These are phyloP conservation scores for Fusarium pininemorale DNA, from an alignment of 2,329 filamentous ascomycete genomes.

Conservation along the genomic window DNA sequence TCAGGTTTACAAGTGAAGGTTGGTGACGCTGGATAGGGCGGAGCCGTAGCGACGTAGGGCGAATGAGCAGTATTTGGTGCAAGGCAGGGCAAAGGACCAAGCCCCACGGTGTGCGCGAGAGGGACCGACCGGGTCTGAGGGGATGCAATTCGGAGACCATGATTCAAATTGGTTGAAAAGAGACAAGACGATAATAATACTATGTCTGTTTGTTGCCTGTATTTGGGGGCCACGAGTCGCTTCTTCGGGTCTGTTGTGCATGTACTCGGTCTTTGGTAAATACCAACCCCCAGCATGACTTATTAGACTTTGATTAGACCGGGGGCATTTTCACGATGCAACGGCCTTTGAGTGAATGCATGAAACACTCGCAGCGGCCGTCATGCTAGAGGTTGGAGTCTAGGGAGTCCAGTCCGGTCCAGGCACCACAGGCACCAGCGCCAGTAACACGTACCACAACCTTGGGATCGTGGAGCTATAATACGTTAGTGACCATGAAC, in stretches of 20 bases:
- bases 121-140: constrained; percentile 5
- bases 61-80: constrained; percentile 24
- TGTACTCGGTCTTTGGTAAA: background rate
- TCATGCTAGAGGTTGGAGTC: constrained; percentile 17
- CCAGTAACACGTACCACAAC: constrained; percentile 27
- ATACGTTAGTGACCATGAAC: background rate
- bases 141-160: background rate
- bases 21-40: constrained; percentile 34
- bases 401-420: background rate
- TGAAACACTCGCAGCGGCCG: constrained; percentile 32
- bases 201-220: constrained; percentile 27
- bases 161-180: constrained; percentile 28
- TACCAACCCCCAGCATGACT: constrained; percentile 3
- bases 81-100: constrained; percentile 35
- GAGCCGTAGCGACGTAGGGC: constrained; percentile 19
- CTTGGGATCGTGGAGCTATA: constrained; percentile 26
- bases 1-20: constrained; percentile 29
- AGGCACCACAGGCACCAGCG: constrained; percentile 21
- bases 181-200: constrained; percentile 2
- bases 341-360: constrained; percentile 29
- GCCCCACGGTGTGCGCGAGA: constrained; percentile 35
- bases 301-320: background rate
- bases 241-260: constrained; percentile 3
- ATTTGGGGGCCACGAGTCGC: constrained; percentile 27
- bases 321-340: constrained; percentile 30